Percentiles rank a stretch among this genome's conserved stretches.
Evolutionary conservation across 2,329 filamentous ascomycete species (phyloP).

Genomic region (Penicillium sp.): DNA sequence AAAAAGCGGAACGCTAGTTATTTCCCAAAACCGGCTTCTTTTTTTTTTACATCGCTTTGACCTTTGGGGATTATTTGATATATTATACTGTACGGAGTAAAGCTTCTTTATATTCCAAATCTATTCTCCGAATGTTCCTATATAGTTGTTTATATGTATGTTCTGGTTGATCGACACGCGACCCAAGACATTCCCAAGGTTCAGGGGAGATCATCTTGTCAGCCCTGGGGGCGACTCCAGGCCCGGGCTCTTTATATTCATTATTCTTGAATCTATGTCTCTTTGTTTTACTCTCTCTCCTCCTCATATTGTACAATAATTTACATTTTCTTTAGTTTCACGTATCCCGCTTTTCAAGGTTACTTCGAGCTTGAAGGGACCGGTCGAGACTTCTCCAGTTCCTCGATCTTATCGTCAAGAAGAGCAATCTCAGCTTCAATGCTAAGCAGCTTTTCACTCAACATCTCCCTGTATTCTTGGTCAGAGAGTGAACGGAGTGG

Average conservation of each 20-base stretch:
- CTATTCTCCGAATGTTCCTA: neutral
- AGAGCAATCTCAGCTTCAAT: conserved; percentile 76
- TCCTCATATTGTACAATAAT: conserved; percentile 7
- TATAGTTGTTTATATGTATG: neutral
- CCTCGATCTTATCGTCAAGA: conserved; percentile 71
- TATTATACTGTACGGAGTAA: neutral
- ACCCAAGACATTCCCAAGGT: conserved; percentile 6
- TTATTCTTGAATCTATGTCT: neutral
- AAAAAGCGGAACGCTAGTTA: conserved; percentile 20
- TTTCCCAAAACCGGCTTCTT: conserved; percentile 15
- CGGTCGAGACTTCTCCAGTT: conserved; percentile 41
- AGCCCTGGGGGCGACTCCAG: neutral
- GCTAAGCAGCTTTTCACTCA: conserved; percentile 68
- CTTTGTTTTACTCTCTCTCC: neutral
- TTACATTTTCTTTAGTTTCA: neutral
- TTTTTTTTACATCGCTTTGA: conserved; percentile 1
- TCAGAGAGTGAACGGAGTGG: conserved; percentile 70
- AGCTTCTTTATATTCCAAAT: neutral
- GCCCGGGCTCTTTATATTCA: neutral
- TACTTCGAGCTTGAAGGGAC: conserved; percentile 7
- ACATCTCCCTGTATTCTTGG: conserved; percentile 68
- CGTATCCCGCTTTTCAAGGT: neutral
- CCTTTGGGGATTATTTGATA: neutral
- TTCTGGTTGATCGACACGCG: conserved; percentile 12
- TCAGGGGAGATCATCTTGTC: conserved; percentile 10